Percentiles rank a stretch among this genome's conserved stretches.
Evolutionary conservation across 345 rosid species (phyloP).

Genomic region (Eucalyptus rudis): DNA sequence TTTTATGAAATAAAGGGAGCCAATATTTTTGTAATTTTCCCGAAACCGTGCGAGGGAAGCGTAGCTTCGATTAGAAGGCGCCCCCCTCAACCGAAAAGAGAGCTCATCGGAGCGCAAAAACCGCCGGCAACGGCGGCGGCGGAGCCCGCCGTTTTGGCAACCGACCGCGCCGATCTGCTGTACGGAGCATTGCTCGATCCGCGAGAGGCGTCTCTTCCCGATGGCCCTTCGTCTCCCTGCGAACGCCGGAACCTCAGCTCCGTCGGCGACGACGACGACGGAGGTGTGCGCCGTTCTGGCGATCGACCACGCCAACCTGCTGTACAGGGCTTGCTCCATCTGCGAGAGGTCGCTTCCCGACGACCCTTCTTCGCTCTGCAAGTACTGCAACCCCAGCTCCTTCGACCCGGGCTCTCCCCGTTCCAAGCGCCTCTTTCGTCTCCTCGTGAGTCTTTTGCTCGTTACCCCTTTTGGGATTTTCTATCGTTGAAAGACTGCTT

Average conservation of each 20-base stretch:
- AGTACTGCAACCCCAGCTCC: constrained; percentile 8
- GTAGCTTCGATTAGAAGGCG: background rate
- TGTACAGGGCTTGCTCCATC: constrained; percentile 49
- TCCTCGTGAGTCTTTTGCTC: constrained; percentile 26
- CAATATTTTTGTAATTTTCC: background rate
- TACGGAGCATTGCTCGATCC: constrained; percentile 56
- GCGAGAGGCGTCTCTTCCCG: constrained; percentile 49
- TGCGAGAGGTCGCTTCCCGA: constrained; percentile 63
- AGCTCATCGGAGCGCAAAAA: background rate
- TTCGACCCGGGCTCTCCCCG: background rate
- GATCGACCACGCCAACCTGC: constrained; percentile 37
- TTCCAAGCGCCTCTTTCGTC: constrained; percentile 47
- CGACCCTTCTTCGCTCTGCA: background rate
- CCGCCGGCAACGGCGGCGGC: background rate
- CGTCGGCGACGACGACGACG: constrained; percentile 1
- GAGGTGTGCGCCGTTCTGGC: constrained; percentile 39
- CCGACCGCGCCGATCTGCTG: constrained; percentile 29
- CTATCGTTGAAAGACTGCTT: background rate
- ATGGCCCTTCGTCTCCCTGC: background rate
- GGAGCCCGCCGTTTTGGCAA: constrained; percentile 17
- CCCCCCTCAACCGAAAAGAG: background rate
- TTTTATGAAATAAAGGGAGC: rapidly evolving
- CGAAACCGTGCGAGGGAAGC: background rate
- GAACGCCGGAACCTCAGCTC: constrained; percentile 5
- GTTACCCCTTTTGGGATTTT: background rate